A percentile compares a stretch with the other conserved stretches of the same genome.
Conservation (phyloP, 1,139 yeast genomes). For the Arxiozyma telluris region DNA sequence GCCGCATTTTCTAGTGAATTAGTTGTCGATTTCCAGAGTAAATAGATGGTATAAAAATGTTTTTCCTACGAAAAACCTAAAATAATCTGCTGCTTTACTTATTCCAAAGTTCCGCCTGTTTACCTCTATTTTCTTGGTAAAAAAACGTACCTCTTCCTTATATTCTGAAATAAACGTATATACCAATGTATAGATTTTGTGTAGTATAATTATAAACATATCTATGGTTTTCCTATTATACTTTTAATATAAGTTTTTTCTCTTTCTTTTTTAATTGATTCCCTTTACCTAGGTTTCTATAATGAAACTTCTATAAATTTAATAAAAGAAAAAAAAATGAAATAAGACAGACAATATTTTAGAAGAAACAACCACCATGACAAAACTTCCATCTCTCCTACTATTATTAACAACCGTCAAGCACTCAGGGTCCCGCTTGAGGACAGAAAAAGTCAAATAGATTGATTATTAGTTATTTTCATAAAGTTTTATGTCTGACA, state of each 20-base stretch:
- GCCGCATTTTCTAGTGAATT: slow-evolving; percentile 49
- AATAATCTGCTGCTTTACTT: neutral
- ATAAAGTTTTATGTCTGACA: neutral
- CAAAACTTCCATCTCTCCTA: too few species aligned
- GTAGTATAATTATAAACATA: slow-evolving; percentile 1
- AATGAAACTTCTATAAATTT: too few species aligned
- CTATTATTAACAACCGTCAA: too few species aligned
- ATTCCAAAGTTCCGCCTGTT: neutral
- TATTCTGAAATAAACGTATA: neutral
- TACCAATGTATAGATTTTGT: slow-evolving; percentile 1
- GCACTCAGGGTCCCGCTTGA: neutral
- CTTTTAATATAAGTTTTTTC: too few species aligned
- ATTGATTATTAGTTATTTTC: neutral
- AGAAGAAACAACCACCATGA: too few species aligned
- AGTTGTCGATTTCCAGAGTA: slow-evolving; percentile 22
- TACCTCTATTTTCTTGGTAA: neutral
- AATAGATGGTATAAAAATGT: slow-evolving; percentile 8
- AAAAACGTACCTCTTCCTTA: neutral
- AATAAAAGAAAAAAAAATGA: too few species aligned
- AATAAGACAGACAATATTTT: too few species aligned
- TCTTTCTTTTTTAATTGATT: too few species aligned
- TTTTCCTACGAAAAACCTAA: too few species aligned
- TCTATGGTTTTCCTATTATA: neutral
- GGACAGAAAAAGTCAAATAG: neutral
- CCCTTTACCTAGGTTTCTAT: too few species aligned